A percentile compares a stretch with the other conserved stretches of the same genome.
These are phyloP conservation scores for Inga laurina DNA, from an alignment of 306 rosid genomes.

Conservation along the genomic window DNA sequence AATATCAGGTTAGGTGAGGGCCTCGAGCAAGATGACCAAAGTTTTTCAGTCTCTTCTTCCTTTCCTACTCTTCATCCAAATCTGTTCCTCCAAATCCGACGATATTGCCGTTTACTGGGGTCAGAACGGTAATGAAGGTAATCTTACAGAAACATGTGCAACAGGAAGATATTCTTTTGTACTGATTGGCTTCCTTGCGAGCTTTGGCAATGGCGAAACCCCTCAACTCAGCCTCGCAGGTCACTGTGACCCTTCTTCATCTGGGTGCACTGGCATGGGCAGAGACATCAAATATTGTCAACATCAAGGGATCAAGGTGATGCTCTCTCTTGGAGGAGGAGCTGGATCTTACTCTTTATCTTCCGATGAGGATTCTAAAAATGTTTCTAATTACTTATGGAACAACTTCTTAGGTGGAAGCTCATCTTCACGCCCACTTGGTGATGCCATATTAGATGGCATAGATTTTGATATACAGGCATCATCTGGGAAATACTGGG, in stretches of 20 bases:
- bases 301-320: conserved; percentile 31
- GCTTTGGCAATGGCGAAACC: conserved; percentile 13
- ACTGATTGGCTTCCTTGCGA: conserved; percentile 4
- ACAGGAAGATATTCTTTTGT: conserved; percentile 24
- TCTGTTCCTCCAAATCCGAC: not conserved
- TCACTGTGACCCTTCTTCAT: conserved; percentile 22
- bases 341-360: accelerated
- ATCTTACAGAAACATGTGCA: conserved; percentile 28
- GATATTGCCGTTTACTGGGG: conserved; percentile 36
- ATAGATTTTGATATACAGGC: conserved; percentile 31
- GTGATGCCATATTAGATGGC: conserved; percentile 35
- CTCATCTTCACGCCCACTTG: conserved; percentile 35
- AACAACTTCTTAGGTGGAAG: conserved; percentile 30
- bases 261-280: not conserved
- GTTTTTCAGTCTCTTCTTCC: not conserved
- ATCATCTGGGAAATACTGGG: conserved; percentile 17
- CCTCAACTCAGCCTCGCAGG: conserved; percentile 1
- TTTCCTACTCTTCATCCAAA: not conserved
- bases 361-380: conserved; percentile 16
- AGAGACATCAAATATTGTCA: conserved; percentile 24
- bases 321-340: conserved; percentile 30
- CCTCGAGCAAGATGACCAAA: not conserved
- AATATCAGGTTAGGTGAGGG: too few species aligned
- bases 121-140: conserved; percentile 18
- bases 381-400: conserved; percentile 36